phyloP scores from a whole-genome alignment of 2,329 filamentous ascomycete species.

The Helicocarpus griseus region DNA sequence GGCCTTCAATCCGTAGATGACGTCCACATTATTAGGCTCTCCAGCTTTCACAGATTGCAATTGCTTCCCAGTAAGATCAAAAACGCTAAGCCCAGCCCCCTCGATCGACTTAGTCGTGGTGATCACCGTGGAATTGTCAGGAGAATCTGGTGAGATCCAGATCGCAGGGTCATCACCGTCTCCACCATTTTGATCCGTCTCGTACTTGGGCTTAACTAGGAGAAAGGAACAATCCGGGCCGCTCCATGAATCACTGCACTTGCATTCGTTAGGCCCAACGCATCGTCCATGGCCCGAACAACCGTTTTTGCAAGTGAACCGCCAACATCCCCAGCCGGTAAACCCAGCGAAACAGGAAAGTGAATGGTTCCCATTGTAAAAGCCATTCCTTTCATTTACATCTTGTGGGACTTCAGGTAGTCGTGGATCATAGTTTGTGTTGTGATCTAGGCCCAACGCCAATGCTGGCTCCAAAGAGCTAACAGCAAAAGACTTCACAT shows the following conservation, averaged over 20 bases:
- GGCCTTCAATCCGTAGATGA: slow-evolving; percentile 41
- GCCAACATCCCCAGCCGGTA: slow-evolving; percentile 25
- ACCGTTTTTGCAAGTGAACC: slow-evolving; percentile 31
- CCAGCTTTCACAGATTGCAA: slow-evolving; percentile 37
- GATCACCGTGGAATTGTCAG: slow-evolving; percentile 39
- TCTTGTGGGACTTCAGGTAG: slow-evolving; percentile 13
- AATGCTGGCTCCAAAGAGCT: slow-evolving; percentile 31
- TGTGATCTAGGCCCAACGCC: slow-evolving; percentile 24
- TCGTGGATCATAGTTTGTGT: slow-evolving; percentile 33
- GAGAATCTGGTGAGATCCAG: slow-evolving; percentile 37
- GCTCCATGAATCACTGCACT: slow-evolving; percentile 36
- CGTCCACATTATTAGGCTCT: slow-evolving; percentile 47
- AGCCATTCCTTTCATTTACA: slow-evolving; percentile 27
- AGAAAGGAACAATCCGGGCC: slow-evolving; percentile 40
- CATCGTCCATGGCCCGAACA: slow-evolving; percentile 37
- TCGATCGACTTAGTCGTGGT: slow-evolving; percentile 44
- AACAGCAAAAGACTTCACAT: slow-evolving; percentile 28
- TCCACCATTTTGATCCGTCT: slow-evolving; percentile 36
- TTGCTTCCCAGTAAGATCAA: slow-evolving; percentile 40
- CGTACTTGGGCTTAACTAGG: slow-evolving; percentile 31
- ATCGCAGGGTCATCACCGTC: slow-evolving; percentile 43
- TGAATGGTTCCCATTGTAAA: slow-evolving; percentile 16
- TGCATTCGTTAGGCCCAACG: slow-evolving; percentile 33
- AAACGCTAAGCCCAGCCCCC: slow-evolving; percentile 42
- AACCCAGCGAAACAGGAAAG: slow-evolving; percentile 39